Base-by-base conservation (phyloP, 352 stramenopile genomes). In the Globisporangium orthogonon region DNA sequence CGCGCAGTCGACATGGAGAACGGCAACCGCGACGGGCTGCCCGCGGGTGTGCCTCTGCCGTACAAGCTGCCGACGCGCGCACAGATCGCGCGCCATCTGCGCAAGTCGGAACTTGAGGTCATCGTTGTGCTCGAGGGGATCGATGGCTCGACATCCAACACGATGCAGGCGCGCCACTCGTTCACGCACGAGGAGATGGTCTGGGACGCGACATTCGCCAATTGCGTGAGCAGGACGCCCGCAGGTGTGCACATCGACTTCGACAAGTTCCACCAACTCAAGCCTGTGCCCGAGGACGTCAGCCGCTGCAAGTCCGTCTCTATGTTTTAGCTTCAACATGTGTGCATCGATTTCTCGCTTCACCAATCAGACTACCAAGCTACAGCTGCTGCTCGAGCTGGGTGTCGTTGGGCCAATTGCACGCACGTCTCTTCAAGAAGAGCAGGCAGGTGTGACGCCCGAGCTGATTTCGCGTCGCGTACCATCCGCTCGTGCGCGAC, bases 61-160 rank as follows among this genome's bases (percentile, higher is more conserved):
- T 89, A 75, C 70, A 74, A 85, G 57, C 65, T 77, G 43, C 85
- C 85, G 18, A 93, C 85, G 10, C 76, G 82, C 31, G 53, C 54
- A 31, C 85, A 94, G 62, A 89, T 94, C 52, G 67, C 77, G 60
- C 74, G 76, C 44, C 85, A 94, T 50, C 31, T 95, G 28, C 66
- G 62, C 51, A 71, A 74, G 43, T 82, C 78, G 6, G 79, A 89
- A 51, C 63, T 95, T 2, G 85, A 95, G 55, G 79, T 95, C 18
- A 67, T 95, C 45, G 83, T 81, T 17, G 74, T 95, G 14, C 69
- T 95, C 33, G 85, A 95, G 54, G 85, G 85, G 37, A 91, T 91
- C 54, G 85, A 95, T 48, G 82, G 77, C 37, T 89, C 78, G 33
- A 95, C 85, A 35, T 91, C 81, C 48, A 92, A 91, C 67, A 95